Evolutionary conservation across 2,329 filamentous ascomycete species (phyloP).

Genomic region (Lecanoromycetidae sp.): DNA sequence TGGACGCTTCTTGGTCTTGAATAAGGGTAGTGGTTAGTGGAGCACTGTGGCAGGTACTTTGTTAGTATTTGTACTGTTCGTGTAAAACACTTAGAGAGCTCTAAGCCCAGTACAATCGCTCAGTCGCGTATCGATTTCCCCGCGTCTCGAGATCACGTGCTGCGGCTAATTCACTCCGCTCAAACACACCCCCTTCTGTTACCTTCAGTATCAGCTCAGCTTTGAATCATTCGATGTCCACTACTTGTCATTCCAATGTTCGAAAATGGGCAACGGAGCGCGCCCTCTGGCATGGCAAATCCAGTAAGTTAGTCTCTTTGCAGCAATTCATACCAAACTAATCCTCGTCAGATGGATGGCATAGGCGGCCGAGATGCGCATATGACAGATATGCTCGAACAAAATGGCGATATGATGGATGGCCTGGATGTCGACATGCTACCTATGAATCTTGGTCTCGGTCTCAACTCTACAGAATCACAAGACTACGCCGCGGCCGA

Average conservation of each 20-base stretch:
- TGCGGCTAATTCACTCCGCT: conserved; percentile 1
- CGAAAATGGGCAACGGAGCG: conserved; percentile 13
- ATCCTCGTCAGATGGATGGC: conserved; percentile 19
- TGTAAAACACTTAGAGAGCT: too few species aligned
- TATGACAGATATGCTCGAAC: conserved; percentile 24
- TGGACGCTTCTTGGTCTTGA: too few species aligned
- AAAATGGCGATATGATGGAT: conserved; percentile 28
- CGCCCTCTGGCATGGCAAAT: conserved; percentile 8
- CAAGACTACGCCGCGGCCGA: conserved; percentile 21
- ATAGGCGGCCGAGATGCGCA: conserved; percentile 17
- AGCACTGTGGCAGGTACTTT: too few species aligned
- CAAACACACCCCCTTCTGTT: background rate
- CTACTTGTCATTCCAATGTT: conserved; percentile 16
- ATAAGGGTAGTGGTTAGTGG: too few species aligned
- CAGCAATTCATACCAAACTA: background rate
- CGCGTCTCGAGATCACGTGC: background rate
- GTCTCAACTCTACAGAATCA: conserved; percentile 23
- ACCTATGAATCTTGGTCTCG: conserved; percentile 37
- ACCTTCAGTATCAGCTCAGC: background rate
- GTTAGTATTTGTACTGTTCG: too few species aligned
- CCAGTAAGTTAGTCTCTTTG: conserved; percentile 2
- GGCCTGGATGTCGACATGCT: conserved; percentile 36
- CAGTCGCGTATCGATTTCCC: too few species aligned
- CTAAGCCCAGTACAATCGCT: too few species aligned
- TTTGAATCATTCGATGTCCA: conserved; percentile 2